Percentiles rank a stretch among this genome's conserved stretches.
Conservation (phyloP, 1,139 yeast genomes). For the Lodderomyces jiufengensis region DNA sequence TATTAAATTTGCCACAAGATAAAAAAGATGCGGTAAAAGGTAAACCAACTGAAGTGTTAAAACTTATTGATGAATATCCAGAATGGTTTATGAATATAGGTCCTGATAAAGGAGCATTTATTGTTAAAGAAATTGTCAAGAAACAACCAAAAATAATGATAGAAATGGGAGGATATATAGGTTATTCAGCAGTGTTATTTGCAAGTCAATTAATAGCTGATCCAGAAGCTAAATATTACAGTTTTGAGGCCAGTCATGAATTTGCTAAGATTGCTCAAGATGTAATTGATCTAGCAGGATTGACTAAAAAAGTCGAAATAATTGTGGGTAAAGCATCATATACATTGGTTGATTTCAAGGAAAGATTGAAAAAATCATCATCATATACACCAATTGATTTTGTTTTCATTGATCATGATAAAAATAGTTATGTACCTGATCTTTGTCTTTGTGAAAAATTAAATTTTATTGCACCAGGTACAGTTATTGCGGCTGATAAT, state of each 20-base stretch:
- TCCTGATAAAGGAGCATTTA: constrained; percentile 27
- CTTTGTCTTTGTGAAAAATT: constrained; percentile 40
- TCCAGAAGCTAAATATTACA: constrained; percentile 29
- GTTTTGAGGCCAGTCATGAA: constrained; percentile 34
- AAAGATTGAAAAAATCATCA: constrained; percentile 11
- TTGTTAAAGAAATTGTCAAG: constrained; percentile 23
- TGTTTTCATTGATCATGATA: constrained; percentile 42
- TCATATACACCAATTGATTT: constrained; percentile 25
- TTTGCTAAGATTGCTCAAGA: constrained; percentile 32
- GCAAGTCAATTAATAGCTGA: constrained; percentile 24
- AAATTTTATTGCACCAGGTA: constrained; percentile 38
- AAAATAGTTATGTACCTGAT: constrained; percentile 39
- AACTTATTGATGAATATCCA: constrained; percentile 28
- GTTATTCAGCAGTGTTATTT: constrained; percentile 42
- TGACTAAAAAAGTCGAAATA: constrained; percentile 28
- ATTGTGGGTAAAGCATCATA: constrained; percentile 36
- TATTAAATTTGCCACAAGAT: constrained; percentile 21
- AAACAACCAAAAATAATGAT: constrained; percentile 30
- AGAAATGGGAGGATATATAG: constrained; percentile 45
- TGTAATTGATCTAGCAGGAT: constrained; percentile 36
- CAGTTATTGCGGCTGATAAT: constrained; percentile 41
- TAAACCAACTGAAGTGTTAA: constrained; percentile 28
- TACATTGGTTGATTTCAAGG: constrained; percentile 25
- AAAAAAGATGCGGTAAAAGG: constrained; percentile 20
- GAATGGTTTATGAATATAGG: constrained; percentile 32